Percentiles rank a stretch among this genome's conserved stretches.
These are phyloP conservation scores for Aegilops longissima DNA, from an alignment of 176 grass and related monocot species.

Conservation along the genomic window DNA sequence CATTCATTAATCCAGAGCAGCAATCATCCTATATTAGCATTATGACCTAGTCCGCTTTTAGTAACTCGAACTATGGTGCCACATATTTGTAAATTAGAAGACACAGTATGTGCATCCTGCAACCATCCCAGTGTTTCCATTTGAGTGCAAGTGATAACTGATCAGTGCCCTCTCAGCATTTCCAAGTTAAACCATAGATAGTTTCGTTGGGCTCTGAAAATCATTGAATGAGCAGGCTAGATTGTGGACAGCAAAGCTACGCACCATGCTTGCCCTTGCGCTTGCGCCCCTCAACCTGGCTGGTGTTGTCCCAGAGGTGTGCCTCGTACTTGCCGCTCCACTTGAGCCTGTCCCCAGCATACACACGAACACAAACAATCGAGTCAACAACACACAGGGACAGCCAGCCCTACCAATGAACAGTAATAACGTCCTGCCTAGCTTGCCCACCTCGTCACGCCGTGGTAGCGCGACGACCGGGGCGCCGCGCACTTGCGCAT, in stretches of 20 bases:
- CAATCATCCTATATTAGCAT: not conserved
- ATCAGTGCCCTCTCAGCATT: not conserved
- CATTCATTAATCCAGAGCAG: not conserved
- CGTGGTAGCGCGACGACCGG: constrained; percentile 82
- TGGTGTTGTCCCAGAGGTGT: constrained; percentile 83
- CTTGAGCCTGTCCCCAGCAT: constrained; percentile 49
- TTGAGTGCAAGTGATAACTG: not conserved
- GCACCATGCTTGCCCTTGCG: constrained; percentile 73
- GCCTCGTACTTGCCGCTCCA: constrained; percentile 92
- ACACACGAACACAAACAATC: not conserved
- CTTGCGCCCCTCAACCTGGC: constrained; percentile 66
- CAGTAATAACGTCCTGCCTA: not conserved
- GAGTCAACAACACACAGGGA: not conserved
- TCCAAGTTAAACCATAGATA: not conserved
- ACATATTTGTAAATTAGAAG: not conserved
- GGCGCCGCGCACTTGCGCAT: constrained; percentile 82
- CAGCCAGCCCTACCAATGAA: not conserved
- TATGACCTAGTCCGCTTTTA: not conserved
- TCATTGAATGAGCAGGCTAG: not conserved
- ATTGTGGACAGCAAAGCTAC: not conserved
- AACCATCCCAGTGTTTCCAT: not conserved
- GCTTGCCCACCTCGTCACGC: constrained; percentile 73
- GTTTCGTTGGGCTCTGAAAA: no score
- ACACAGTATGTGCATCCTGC: not conserved
- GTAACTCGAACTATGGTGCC: no score